A percentile compares a stretch with the other conserved stretches of the same genome.
Evolutionary conservation across 176 grass and related monocot genomes (phyloP).

Genomic region (Paspalum notatum): DNA sequence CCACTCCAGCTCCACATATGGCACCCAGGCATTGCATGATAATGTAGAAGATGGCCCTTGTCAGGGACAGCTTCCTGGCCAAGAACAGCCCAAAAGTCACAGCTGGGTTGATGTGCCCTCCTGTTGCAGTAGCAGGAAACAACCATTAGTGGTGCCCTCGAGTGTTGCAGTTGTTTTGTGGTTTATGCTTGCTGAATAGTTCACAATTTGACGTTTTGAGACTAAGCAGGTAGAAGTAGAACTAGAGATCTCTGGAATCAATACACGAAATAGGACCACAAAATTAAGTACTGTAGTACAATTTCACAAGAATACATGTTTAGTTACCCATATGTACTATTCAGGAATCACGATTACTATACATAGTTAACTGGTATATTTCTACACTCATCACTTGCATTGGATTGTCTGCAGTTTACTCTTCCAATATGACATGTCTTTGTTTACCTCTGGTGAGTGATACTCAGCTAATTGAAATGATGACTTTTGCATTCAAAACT

Average conservation of each 20-base stretch:
- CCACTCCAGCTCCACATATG: conserved; percentile 83
- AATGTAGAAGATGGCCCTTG: conserved; percentile 86
- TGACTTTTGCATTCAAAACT: neutral
- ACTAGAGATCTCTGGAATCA: conserved; percentile 14
- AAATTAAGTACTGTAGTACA: neutral
- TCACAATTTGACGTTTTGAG: neutral
- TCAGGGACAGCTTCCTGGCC: conserved; percentile 85
- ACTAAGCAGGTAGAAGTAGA: neutral
- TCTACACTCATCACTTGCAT: neutral
- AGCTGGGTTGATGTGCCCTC: conserved; percentile 92
- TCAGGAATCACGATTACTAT: neutral
- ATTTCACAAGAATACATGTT: neutral
- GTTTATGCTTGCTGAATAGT: conserved; percentile 4
- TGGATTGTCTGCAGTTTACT: neutral
- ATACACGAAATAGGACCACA: neutral
- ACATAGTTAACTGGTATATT: neutral
- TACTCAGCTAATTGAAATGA: neutral
- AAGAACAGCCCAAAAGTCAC: conserved; percentile 90
- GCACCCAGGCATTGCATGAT: conserved; percentile 91
- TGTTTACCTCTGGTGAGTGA: neutral
- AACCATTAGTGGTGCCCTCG: conserved; percentile 28
- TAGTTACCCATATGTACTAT: neutral
- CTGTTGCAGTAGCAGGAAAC: conserved; percentile 41
- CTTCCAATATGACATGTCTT: neutral
- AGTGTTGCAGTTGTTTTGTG: neutral